A percentile compares a stretch with the other conserved stretches of the same genome.
These are phyloP conservation scores for Hypomontagnella submonticulosa DNA, from an alignment of 495 filamentous ascomycete species.

Conservation along the genomic window DNA sequence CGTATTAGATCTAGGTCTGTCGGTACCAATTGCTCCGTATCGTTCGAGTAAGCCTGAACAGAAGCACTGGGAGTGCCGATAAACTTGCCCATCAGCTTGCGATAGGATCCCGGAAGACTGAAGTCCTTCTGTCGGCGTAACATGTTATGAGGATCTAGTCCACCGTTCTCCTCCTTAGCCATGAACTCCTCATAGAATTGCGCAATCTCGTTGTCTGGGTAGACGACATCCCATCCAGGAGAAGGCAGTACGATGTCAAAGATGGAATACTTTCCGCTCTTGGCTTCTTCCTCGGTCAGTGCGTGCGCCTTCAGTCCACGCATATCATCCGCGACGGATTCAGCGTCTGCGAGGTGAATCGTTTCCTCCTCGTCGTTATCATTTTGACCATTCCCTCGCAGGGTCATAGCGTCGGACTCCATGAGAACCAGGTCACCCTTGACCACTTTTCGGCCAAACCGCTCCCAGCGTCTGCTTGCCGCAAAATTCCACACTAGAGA, in stretches of 20 bases:
- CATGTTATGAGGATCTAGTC: conserved; percentile 87
- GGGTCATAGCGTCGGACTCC: conserved; percentile 40
- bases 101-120: conserved; percentile 88
- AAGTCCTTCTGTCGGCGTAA: conserved; percentile 83
- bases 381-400: conserved; percentile 37
- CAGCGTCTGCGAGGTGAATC: conserved; percentile 75
- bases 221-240: conserved; percentile 89
- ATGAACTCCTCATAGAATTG: conserved; percentile 87
- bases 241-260: conserved; percentile 95
- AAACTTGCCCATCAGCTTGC: conserved; percentile 81
- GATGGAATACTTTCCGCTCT: conserved; percentile 79
- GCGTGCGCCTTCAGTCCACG: conserved; percentile 78
- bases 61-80: conserved; percentile 67
- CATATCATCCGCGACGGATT: conserved; percentile 68
- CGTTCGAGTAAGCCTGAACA: conserved; percentile 72
- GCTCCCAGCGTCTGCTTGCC: conserved; percentile 79
- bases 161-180: conserved; percentile 77
- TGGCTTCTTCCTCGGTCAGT: conserved; percentile 80
- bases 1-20: conserved; percentile 76
- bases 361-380: conserved; percentile 34
- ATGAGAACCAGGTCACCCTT: conserved; percentile 88
- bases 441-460: conserved; percentile 75
- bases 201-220: conserved; percentile 84
- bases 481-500: conserved; percentile 92
- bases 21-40: conserved; percentile 83